Evolutionary conservation across 768 basidiomycete species (phyloP).

Genomic region (Ramaria sp.): DNA sequence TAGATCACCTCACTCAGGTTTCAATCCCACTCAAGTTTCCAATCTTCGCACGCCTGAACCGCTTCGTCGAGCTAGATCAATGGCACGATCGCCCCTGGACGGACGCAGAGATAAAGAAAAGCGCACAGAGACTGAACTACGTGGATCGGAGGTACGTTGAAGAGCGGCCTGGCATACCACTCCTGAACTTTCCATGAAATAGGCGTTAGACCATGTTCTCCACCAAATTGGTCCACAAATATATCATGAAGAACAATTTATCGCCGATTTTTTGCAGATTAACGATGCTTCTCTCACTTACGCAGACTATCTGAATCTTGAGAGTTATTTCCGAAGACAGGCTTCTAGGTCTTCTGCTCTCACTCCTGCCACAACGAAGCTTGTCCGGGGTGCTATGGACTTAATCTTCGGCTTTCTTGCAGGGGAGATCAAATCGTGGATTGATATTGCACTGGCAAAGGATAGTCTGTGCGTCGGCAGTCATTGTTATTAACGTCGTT

Average conservation of each 20-base stretch:
- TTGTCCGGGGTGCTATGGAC: constrained; percentile 85
- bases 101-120: constrained; percentile 41
- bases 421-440: constrained; percentile 72
- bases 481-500: background rate
- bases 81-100: constrained; percentile 72
- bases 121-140: constrained; percentile 46
- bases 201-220: constrained; percentile 70
- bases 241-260: constrained; percentile 79
- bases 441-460: constrained; percentile 64
- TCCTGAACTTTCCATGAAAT: constrained; percentile 1
- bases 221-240: constrained; percentile 67
- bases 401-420: constrained; percentile 91
- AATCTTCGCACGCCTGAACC: constrained; percentile 37
- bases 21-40: constrained; percentile 30
- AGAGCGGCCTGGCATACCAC: background rate
- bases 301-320: constrained; percentile 90
- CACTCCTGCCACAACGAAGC: constrained; percentile 58
- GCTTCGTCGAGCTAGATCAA: constrained; percentile 74
- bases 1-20: constrained; percentile 27
- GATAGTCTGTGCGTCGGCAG: constrained; percentile 57
- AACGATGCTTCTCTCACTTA: constrained; percentile 83
- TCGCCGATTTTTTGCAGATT: constrained; percentile 86
- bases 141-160: constrained; percentile 55
- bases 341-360: constrained; percentile 66
- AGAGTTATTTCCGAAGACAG: constrained; percentile 89